Conservation (phyloP, 768 basidiomycete genomes). For the Lanmaoa pseudosensibilis region DNA sequence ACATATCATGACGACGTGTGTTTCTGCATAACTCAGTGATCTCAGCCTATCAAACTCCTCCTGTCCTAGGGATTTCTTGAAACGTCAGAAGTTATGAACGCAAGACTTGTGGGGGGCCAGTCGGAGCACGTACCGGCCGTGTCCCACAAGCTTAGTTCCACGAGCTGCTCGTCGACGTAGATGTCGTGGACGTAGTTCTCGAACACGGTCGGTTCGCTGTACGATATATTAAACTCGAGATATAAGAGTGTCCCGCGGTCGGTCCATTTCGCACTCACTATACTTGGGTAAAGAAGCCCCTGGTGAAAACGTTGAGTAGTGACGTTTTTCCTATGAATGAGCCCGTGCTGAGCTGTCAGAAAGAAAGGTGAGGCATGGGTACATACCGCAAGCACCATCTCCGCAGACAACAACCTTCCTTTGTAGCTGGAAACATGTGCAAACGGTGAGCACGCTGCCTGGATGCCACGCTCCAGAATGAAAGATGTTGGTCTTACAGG, state of each 20-base stretch:
- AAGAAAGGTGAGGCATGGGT: neutral
- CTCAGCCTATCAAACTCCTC: conserved; percentile 94
- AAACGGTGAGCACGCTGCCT: conserved; percentile 14
- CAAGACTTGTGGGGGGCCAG: neutral
- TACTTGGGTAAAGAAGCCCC: conserved; percentile 92
- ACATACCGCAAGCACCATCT: conserved; percentile 87
- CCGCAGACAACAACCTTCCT: conserved; percentile 88
- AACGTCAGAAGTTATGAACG: conserved; percentile 30
- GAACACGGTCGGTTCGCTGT: conserved; percentile 90
- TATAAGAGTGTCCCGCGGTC: neutral
- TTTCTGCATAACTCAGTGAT: conserved; percentile 95
- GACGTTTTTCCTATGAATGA: conserved; percentile 69
- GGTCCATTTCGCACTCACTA: conserved; percentile 57
- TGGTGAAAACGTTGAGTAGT: conserved; percentile 82
- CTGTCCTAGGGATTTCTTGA: conserved; percentile 61
- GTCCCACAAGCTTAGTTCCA: conserved; percentile 96
- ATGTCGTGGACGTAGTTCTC: conserved; percentile 96
- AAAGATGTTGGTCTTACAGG: conserved; percentile 24
- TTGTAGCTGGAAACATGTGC: conserved; percentile 39
- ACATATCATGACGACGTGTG: conserved; percentile 94
- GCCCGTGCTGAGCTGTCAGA: conserved; percentile 11
- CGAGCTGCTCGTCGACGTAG: conserved; percentile 78
- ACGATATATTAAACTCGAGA: neutral
- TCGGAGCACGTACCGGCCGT: conserved; percentile 72
- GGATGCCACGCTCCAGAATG: conserved; percentile 4